Evolutionary conservation across 805 yeast genomes (phyloP), one percentile per base, ranked within the genome.

Genomic region (Saccharomycopsis schoenii): DNA sequence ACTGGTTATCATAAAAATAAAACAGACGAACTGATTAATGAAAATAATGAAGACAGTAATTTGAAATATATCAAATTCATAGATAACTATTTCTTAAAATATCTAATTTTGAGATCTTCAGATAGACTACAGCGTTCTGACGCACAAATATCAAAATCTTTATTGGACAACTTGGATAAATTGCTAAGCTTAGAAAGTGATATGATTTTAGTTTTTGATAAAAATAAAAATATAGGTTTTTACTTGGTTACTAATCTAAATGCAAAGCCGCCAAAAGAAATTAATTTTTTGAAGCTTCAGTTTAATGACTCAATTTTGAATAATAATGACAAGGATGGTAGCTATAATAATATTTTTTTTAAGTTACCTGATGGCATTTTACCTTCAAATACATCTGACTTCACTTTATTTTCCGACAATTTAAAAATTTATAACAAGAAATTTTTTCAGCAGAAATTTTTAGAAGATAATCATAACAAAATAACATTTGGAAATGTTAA

Each of bases 241-340:
- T 79, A 77, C 66, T 73, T 80, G 1, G 66, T 88, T 41, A 75
- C 76, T 24, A 83, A 85, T 67, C 68, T 86, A 14, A 75, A 82
- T 0, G 70, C 72, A 24, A 74, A 74, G 63, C 87, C 88, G 1
- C 89, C 90, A 29, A 79, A 79, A 60, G 74, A 78, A 40, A 74
- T 85, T 63, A 66, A 69, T 24, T 74, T 80, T 36, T 75, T 73
- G 24, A 71, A 72, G 56, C 60, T 85, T 56, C 58, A 52, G 47
- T 65, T 58, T 54, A 36, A 29, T 39, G 51, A 41, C 21, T 51
- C 60, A 15, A 58, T 34, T 19, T 24, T 39, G 11, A 17, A 52
- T 34, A 25, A 29, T 15, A 11, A 14, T 24, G 17, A 55, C 8
- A 34, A 36, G 6, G 34, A 29, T 29, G 3, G 3, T 29, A 29